Evolutionary conservation across 306 rosid genomes (phyloP).

Genomic region (Quercus variabilis): DNA sequence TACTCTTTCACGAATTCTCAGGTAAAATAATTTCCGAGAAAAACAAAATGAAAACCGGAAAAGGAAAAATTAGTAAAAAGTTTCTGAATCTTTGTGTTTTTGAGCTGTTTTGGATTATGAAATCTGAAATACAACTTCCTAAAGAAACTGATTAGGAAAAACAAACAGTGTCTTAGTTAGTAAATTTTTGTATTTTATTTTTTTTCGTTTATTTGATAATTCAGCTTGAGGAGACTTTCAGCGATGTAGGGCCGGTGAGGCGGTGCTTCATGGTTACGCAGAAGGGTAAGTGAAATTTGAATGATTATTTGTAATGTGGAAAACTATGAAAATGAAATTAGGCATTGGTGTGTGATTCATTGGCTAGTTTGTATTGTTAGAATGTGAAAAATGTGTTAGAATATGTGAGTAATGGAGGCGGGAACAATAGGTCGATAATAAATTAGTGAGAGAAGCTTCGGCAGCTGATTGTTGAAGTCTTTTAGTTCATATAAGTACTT

Average conservation of each 20-base stretch:
- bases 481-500: background rate
- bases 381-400: background rate
- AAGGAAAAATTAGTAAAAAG: background rate
- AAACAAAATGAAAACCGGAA: background rate
- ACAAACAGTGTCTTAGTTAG: too few relatives aligned
- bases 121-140: too few relatives aligned
- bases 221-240: constrained; percentile 84
- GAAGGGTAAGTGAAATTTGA: constrained; percentile 43
- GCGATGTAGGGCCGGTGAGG: constrained; percentile 86
- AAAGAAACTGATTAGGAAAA: too few relatives aligned
- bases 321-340: background rate
- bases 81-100: too few relatives aligned
- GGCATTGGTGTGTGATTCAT: background rate
- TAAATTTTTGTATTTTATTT: background rate
- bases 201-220: background rate
- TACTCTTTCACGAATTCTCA: constrained; percentile 69
- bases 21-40: constrained; percentile 42
- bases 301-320: background rate
- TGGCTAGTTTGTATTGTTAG: background rate
- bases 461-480: background rate
- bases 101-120: too few relatives aligned
- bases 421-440: background rate
- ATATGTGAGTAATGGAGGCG: background rate
- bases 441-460: background rate
- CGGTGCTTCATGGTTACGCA: constrained; percentile 83